Conservation (phyloP, 31 red algal genomes). For the Bonnemaisonia californica region DNA sequence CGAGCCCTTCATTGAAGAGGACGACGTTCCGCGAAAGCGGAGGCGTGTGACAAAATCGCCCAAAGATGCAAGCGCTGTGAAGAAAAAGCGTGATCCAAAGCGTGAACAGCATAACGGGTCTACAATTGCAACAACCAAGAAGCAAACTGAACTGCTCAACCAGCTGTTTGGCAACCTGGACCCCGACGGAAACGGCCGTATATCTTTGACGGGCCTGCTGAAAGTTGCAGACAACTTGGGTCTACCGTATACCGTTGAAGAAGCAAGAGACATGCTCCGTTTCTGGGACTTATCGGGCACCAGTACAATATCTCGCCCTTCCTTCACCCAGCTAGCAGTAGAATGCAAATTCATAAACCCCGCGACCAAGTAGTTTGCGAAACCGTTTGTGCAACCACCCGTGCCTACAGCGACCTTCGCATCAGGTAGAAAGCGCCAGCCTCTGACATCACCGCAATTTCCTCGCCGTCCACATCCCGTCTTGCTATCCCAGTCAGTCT, state of each 20-base stretch:
- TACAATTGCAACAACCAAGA: neutral
- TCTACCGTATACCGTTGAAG: neutral
- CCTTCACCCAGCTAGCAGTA: neutral
- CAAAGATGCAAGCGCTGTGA: too few relatives aligned
- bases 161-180: conserved; percentile 3
- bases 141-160: neutral
- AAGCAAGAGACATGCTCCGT: conserved; percentile 27
- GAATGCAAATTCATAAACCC: conserved; percentile 5
- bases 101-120: too few relatives aligned
- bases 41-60: too few relatives aligned
- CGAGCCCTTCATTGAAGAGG: too few relatives aligned
- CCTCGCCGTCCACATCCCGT: conserved; percentile 44
- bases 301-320: neutral
- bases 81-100: too few relatives aligned
- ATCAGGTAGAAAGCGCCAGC: conserved; percentile 64
- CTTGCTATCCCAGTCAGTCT: conserved; percentile 52
- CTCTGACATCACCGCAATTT: conserved; percentile 55
- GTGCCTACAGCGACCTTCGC: neutral
- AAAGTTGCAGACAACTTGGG: conserved; percentile 18
- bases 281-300: conserved; percentile 30
- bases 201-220: conserved; percentile 19
- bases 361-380: conserved; percentile 5
- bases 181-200: neutral
- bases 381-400: too few relatives aligned
- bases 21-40: too few relatives aligned